Conservation (phyloP, 1,139 yeast species). For the Yamadazyma kanchanaburiensis region DNA sequence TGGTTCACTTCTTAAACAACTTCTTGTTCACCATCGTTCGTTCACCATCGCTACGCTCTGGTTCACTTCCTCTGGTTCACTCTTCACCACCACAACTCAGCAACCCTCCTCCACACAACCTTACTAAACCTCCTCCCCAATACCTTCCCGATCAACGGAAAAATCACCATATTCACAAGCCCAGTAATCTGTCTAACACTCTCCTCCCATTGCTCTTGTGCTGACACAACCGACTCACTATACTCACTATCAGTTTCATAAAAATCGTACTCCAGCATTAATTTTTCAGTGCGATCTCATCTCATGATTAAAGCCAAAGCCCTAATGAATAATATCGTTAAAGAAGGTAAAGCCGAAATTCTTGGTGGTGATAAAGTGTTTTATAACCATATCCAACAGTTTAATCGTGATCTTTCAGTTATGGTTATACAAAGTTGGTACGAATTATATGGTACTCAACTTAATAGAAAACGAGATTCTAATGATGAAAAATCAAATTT, state of each 20-base stretch:
- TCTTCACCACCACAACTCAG: no score
- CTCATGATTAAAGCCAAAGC: no score
- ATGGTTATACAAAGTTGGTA: slow-evolving; percentile 86
- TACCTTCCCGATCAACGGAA: slow-evolving; percentile 70
- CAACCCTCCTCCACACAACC: slow-evolving; percentile 30
- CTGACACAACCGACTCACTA: slow-evolving; percentile 23
- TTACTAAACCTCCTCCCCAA: slow-evolving; percentile 64
- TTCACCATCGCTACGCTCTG: no score
- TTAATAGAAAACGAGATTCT: slow-evolving; percentile 16
- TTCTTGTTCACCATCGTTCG: no score
- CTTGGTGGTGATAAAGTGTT: slow-evolving; percentile 73
- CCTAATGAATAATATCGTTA: slow-evolving; percentile 50
- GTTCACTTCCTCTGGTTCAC: no score
- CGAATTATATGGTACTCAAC: slow-evolving; percentile 40
- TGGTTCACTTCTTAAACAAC: no score
- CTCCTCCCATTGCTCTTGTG: slow-evolving; percentile 82
- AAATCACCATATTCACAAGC: slow-evolving; percentile 53
- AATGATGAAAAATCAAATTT: slow-evolving; percentile 18
- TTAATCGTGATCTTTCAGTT: slow-evolving; percentile 87
- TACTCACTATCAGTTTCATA: slow-evolving; percentile 11
- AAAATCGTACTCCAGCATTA: slow-evolving; percentile 5
- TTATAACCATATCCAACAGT: slow-evolving; percentile 95
- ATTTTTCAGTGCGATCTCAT: slow-evolving; percentile 2
- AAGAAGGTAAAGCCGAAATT: slow-evolving; percentile 81
- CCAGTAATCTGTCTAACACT: slow-evolving; percentile 60